Base-by-base conservation (phyloP, 2,329 filamentous ascomycete species). In the Harringtonia lauricola region DNA sequence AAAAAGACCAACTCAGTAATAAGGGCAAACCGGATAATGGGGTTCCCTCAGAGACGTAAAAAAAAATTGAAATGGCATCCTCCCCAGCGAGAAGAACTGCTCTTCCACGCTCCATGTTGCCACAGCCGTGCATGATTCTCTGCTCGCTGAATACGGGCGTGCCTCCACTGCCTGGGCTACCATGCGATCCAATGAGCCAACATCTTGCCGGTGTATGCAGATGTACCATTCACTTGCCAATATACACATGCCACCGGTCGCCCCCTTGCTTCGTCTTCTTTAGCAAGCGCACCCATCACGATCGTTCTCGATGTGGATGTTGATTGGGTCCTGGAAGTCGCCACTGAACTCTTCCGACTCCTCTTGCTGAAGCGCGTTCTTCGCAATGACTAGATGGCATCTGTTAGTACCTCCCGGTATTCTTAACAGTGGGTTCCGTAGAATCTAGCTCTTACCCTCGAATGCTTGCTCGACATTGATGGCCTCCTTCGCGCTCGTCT, bases 401-500 rank as follows among this genome's bases (percentile, higher is more conserved):
- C 15, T 19, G 15, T 22, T n/a, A n/a, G n/a, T n/a, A n/a, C n/a
- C n/a, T n/a, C 10, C 15, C n/a, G 6, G 15, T 4, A 12, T 29
- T 18, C n/a, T 14, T 24, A 30, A 13, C 5, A 13, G 15, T 8
- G 5, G 15, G 15, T 18, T 2, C 24, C 9, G 4, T 13, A 9
- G 3, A 8, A 7, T 39, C 17, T 19, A 6, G 10, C 15, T 30
- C 66, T 47, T 60, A 81, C 79, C 77, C 63, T 86, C 81, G 54
- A 79, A 79, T 22, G 75, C 75, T 59, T 79, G 88, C 66, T 98
- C 92, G 36, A 98, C 92, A 59, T 98, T 98, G 66, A 95, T 84
- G 48, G 90, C 92, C 65, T 98, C 92, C 71, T 98, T 98, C 48
- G 92, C 92, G 65, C 89, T 95, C 17, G 92, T 98, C 77, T 98